A percentile compares a stretch with the other conserved stretches of the same genome.
These are phyloP conservation scores for Neurospora sp. DNA, from an alignment of 495 filamentous ascomycete species.

Conservation along the genomic window DNA sequence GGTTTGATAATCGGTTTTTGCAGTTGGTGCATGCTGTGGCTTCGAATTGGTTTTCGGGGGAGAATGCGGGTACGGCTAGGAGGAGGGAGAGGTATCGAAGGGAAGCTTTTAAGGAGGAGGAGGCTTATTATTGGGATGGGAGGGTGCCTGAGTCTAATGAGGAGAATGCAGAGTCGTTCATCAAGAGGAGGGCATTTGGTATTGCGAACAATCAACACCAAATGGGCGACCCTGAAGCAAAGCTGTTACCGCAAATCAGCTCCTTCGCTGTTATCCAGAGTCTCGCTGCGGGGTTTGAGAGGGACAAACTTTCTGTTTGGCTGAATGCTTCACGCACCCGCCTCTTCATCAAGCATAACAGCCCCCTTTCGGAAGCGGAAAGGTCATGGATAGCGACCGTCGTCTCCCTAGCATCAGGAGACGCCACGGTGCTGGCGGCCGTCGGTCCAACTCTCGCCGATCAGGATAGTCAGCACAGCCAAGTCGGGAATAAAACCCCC, in stretches of 20 bases:
- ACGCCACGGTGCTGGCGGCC: neutral
- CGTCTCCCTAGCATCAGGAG: neutral
- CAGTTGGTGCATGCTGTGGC: neutral
- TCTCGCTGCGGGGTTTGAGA: neutral
- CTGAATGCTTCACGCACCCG: neutral
- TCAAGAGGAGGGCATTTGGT: neutral
- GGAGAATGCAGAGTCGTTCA: neutral
- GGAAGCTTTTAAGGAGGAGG: neutral
- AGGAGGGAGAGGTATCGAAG: neutral
- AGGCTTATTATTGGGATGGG: neutral
- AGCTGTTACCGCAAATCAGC: neutral
- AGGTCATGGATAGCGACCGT: neutral
- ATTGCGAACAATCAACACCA: neutral
- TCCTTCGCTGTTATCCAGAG: neutral
- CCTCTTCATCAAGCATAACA: neutral
- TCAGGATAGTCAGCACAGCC: neutral
- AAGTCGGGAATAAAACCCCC: neutral
- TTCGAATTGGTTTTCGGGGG: neutral
- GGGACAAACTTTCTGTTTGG: neutral
- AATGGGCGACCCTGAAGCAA: neutral
- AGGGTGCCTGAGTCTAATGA: neutral
- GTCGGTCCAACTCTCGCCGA: neutral
- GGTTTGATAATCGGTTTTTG: neutral
- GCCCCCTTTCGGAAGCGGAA: neutral
- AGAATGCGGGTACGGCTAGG: neutral